Evolutionary conservation across 805 yeast genomes (phyloP).

Genomic region (Naumovozyma dairenensis): DNA sequence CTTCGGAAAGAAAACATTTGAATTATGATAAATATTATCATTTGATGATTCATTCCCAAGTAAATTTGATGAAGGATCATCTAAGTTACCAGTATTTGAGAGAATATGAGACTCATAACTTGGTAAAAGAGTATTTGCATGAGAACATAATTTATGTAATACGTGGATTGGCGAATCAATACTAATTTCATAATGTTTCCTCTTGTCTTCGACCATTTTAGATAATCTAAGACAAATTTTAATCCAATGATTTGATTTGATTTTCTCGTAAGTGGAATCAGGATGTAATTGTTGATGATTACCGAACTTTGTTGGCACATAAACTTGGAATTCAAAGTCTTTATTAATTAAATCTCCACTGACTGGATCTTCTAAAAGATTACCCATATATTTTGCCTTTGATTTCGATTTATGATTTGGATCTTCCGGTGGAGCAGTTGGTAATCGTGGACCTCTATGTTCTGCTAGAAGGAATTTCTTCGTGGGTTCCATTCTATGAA

Average conservation of each 20-base stretch:
- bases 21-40: constrained; percentile 22
- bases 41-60: neutral
- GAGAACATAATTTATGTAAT: constrained; percentile 66
- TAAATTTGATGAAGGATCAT: neutral
- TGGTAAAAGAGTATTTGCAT: constrained; percentile 69
- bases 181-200: constrained; percentile 88
- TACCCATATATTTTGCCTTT: constrained; percentile 35
- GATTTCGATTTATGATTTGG: constrained; percentile 23
- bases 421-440: constrained; percentile 25
- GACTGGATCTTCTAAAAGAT: constrained; percentile 33
- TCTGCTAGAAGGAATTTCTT: constrained; percentile 74
- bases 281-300: constrained; percentile 61
- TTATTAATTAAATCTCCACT: constrained; percentile 55
- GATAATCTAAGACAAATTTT: constrained; percentile 79
- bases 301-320: constrained; percentile 61
- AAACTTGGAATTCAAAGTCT: constrained; percentile 80
- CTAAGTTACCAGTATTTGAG: neutral
- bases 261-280: constrained; percentile 68
- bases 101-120: constrained; percentile 41
- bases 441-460: constrained; percentile 51
- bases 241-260: constrained; percentile 92
- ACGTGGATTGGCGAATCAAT: constrained; percentile 92
- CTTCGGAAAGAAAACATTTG: constrained; percentile 34
- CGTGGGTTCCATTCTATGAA: constrained; percentile 86
- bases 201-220: constrained; percentile 49